Evolutionary conservation across 345 rosid genomes (phyloP).

Genomic region (Salix exigua): DNA sequence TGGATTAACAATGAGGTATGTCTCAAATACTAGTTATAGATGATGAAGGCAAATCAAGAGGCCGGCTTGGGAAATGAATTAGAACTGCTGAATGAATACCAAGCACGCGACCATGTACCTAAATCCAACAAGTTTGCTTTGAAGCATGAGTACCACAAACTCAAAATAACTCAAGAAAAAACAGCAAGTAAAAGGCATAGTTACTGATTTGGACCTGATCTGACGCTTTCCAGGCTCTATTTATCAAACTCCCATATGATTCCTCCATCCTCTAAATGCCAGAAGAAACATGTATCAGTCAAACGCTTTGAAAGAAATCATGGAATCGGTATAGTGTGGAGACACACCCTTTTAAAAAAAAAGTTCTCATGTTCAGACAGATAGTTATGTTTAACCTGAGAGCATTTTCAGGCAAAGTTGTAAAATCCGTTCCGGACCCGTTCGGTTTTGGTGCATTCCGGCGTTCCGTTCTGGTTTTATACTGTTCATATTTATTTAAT

Average conservation of each 20-base stretch:
- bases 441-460: too few species aligned
- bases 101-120: not conserved
- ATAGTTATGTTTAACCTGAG: not conserved
- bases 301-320: not conserved
- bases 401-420: not conserved
- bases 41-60: not conserved
- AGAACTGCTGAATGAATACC: not conserved
- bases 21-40: not conserved
- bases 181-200: not conserved
- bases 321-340: too few species aligned
- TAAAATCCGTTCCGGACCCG: too few species aligned
- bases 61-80: not conserved
- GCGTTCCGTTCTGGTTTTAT: too few species aligned
- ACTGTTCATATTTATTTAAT: too few species aligned
- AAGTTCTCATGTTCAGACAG: not conserved
- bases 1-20: not conserved
- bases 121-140: not conserved
- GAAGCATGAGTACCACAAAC: not conserved
- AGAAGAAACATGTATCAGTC: not conserved
- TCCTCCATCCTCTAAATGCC: conserved; percentile 56
- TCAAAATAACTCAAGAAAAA: not conserved
- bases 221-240: conserved; percentile 15
- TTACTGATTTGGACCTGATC: not conserved
- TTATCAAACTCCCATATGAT: conserved; percentile 58
- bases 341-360: too few species aligned